These are phyloP conservation scores for Tricholoma bakamatsutake DNA, from an alignment of 768 basidiomycete genomes.

Conservation along the genomic window DNA sequence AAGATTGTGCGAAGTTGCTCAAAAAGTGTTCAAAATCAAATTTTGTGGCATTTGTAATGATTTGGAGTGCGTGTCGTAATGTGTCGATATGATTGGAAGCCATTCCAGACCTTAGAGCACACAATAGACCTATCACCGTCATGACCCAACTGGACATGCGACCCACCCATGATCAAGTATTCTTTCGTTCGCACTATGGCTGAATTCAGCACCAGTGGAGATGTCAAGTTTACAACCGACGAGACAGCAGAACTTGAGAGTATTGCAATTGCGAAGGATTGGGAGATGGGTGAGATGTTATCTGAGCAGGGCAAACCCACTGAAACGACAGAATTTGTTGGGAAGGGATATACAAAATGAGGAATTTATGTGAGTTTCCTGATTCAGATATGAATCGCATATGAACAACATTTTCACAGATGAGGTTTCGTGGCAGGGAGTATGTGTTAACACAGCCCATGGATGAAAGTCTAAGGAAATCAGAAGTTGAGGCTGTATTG, in stretches of 20 bases:
- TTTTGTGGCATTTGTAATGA: too few relatives aligned
- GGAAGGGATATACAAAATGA: constrained; percentile 13
- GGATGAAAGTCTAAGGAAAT: not conserved
- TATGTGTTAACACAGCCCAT: constrained; percentile 16
- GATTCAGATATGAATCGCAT: not conserved
- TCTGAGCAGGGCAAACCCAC: not conserved
- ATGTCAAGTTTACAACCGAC: not conserved
- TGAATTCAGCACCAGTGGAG: not conserved
- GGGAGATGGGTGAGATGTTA: not conserved
- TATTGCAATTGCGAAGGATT: constrained; percentile 6
- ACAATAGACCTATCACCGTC: too few relatives aligned
- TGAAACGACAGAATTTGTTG: constrained; percentile 11
- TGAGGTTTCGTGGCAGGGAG: constrained; percentile 8
- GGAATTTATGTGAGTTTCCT: constrained; percentile 17
- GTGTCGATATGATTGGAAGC: too few relatives aligned
- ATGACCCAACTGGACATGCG: not conserved
- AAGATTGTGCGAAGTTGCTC: too few relatives aligned
- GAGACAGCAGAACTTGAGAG: not conserved
- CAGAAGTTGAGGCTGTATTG: constrained; percentile 9
- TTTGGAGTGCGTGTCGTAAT: too few relatives aligned
- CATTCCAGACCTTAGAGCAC: too few relatives aligned
- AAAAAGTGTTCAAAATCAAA: too few relatives aligned
- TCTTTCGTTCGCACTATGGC: not conserved
- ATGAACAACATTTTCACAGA: not conserved
- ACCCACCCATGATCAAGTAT: not conserved